Conservation (phyloP, 2,329 filamentous ascomycete species). For the Hymenoscyphus repandus region DNA sequence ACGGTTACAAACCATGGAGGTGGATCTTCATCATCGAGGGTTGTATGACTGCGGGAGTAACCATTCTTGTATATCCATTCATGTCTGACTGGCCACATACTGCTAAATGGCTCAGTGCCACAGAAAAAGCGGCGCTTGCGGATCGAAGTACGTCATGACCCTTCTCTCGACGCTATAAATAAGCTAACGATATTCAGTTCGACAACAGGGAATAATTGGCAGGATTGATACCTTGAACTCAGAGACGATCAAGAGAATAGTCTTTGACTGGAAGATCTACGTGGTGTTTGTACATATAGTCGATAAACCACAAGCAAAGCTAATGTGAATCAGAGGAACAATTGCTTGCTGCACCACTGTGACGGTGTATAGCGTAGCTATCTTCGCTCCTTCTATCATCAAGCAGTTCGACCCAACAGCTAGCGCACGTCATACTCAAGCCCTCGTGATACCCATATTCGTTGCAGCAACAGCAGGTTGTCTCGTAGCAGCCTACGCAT, state of each 20-base stretch:
- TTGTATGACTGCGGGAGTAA: slow-evolving; percentile 17
- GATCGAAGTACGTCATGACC: slow-evolving; percentile 18
- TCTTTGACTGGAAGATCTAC: slow-evolving; percentile 38
- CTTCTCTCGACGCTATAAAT: background rate
- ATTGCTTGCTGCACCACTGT: slow-evolving; percentile 10
- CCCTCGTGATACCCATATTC: slow-evolving; percentile 37
- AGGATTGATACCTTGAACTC: slow-evolving; percentile 13
- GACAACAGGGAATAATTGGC: slow-evolving; percentile 23
- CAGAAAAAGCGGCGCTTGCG: slow-evolving; percentile 36
- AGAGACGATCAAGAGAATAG: slow-evolving; percentile 9
- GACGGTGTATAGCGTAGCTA: slow-evolving; percentile 30
- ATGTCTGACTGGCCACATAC: slow-evolving; percentile 40
- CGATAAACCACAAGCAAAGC: background rate
- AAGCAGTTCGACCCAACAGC: slow-evolving; percentile 34
- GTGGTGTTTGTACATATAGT: slow-evolving; percentile 17
- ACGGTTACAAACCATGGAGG: slow-evolving; percentile 15
- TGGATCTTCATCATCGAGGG: slow-evolving; percentile 35
- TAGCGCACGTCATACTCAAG: slow-evolving; percentile 32
- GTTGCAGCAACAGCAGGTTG: slow-evolving; percentile 31
- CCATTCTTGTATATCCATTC: slow-evolving; percentile 1
- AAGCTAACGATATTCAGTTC: slow-evolving; percentile 16
- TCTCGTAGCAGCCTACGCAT: slow-evolving; percentile 31
- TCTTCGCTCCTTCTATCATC: slow-evolving; percentile 40
- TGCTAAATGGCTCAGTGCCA: slow-evolving; percentile 40
- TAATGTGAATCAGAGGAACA: slow-evolving; percentile 2